Conservation (phyloP, 371 early-diverging fungal genomes). For the Thermomucor indicae-seudaticae region DNA sequence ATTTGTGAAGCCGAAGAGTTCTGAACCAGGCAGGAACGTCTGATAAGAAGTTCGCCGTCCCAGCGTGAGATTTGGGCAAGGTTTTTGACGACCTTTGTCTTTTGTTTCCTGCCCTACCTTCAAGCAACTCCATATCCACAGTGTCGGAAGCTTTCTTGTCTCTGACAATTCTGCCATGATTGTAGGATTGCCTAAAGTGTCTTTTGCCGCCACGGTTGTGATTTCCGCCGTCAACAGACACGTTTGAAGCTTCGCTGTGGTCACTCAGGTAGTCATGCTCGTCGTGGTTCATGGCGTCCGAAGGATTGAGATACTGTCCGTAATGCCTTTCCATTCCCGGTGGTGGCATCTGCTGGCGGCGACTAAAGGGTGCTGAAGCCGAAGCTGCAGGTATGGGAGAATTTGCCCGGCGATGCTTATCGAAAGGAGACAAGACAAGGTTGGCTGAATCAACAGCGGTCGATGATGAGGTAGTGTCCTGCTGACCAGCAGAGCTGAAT, state of each 20-base stretch:
- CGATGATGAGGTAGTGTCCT: neutral
- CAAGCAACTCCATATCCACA: conserved; percentile 68
- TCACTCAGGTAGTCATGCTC: conserved; percentile 49
- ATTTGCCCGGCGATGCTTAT: conserved; percentile 1
- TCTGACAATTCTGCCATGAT: conserved; percentile 33
- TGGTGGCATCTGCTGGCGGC: conserved; percentile 14
- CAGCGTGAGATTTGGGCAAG: neutral
- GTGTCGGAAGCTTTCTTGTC: conserved; percentile 72
- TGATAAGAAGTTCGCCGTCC: conserved; percentile 7
- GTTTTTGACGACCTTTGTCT: too few species aligned
- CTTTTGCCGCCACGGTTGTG: conserved; percentile 3
- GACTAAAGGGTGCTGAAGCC: conserved; percentile 15
- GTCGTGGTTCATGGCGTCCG: conserved; percentile 15
- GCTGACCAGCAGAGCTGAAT: neutral
- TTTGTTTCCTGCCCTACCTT: conserved; percentile 53
- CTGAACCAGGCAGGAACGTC: conserved; percentile 92
- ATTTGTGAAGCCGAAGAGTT: conserved; percentile 90
- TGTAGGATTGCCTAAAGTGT: conserved; percentile 6
- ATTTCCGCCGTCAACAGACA: conserved; percentile 1
- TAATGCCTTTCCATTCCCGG: conserved; percentile 27
- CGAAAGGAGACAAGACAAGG: conserved; percentile 7
- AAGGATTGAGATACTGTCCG: conserved; percentile 25
- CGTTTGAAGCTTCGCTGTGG: conserved; percentile 38
- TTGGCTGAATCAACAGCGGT: conserved; percentile 9
- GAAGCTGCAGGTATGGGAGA: conserved; percentile 19